These are phyloP conservation scores for Rhodotorula paludigena DNA, from an alignment of 768 basidiomycete genomes.

Conservation along the genomic window DNA sequence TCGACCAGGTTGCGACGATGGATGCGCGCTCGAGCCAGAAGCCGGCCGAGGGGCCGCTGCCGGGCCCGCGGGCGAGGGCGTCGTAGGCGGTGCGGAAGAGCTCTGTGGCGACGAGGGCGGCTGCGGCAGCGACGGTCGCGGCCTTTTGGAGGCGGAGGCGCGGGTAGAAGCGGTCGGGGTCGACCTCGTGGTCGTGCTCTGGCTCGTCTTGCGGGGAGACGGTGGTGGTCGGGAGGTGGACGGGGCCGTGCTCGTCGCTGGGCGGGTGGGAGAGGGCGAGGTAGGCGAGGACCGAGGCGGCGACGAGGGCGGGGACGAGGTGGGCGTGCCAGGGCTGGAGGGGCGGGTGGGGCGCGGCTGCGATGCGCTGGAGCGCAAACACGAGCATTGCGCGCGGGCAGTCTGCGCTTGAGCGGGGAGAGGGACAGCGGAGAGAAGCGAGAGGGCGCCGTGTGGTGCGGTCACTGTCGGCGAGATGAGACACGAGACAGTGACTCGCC, in stretches of 20 bases:
- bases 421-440: too few relatives aligned
- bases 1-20: neutral
- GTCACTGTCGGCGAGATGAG: too few relatives aligned
- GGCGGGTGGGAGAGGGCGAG: constrained; percentile 1
- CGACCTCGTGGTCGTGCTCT: neutral
- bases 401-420: too few relatives aligned
- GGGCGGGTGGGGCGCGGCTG: neutral
- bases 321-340: neutral
- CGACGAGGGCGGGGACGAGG: neutral
- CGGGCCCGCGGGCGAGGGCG: neutral
- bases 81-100: constrained; percentile 21
- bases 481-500: too few relatives aligned
- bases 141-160: constrained; percentile 8
- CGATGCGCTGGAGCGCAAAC: constrained; percentile 6
- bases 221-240: constrained; percentile 12
- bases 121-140: neutral
- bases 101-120: neutral
- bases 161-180: constrained; percentile 24
- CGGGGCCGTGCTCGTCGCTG: neutral
- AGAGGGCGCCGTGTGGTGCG: too few relatives aligned
- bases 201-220: neutral
- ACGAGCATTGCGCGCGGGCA: constrained; percentile 13
- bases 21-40: constrained; percentile 8
- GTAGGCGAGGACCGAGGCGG: neutral
- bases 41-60: neutral